These are phyloP conservation scores for Craterostigma plantagineum DNA, from an alignment of 257 asterid species.

Conservation along the genomic window DNA sequence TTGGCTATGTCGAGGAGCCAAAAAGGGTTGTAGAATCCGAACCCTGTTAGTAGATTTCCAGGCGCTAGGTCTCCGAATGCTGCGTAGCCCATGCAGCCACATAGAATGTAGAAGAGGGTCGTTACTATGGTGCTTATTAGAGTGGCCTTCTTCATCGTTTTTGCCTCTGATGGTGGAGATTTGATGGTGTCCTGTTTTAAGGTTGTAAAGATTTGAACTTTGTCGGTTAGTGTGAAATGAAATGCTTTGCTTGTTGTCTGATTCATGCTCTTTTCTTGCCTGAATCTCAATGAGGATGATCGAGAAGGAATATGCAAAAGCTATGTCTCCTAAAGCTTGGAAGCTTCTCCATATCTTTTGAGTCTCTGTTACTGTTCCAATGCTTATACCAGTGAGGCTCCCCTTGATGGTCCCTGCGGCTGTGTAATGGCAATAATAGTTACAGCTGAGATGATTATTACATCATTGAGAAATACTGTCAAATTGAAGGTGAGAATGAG, in stretches of 20 bases:
- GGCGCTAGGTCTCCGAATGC: conserved; percentile 36
- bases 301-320: conserved; percentile 35
- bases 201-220: no score
- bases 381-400: conserved; percentile 39
- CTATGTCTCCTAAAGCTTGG: conserved; percentile 35
- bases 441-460: no score
- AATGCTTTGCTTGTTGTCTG: no score
- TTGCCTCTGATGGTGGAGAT: conserved; percentile 35
- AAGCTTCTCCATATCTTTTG: conserved; percentile 45
- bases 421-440: conserved; percentile 6
- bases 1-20: conserved; percentile 44
- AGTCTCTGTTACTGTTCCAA: conserved; percentile 30
- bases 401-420: conserved; percentile 27
- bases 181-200: conserved; percentile 28
- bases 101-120: conserved; percentile 29
- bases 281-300: conserved; percentile 37
- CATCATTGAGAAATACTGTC: no score
- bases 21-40: conserved; percentile 37
- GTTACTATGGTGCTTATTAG: conserved; percentile 23
- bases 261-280: conserved; percentile 8
- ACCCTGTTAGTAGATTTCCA: conserved; percentile 35
- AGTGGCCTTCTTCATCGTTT: conserved; percentile 35
- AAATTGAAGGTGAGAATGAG: not conserved
- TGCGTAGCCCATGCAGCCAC: conserved; percentile 40
- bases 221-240: no score